Conservation (phyloP, 495 filamentous ascomycete genomes). For the Penicillium longicatenatum region DNA sequence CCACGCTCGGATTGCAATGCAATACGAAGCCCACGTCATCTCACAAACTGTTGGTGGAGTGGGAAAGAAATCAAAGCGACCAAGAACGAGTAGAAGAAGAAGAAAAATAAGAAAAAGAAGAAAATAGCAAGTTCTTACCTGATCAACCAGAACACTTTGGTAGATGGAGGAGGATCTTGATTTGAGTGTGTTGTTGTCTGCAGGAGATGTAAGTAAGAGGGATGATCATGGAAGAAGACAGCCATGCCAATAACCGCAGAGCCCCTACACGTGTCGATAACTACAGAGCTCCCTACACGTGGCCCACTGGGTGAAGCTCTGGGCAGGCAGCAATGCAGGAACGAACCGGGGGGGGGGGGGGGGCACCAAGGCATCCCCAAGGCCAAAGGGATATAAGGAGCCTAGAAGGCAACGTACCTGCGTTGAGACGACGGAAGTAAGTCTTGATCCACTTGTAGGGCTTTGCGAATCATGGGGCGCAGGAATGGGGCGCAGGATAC, state of each 20-base stretch:
- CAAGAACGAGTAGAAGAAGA: no score
- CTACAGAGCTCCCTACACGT: constrained; percentile 27
- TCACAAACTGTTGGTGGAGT: neutral
- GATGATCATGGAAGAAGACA: neutral
- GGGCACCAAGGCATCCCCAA: neutral
- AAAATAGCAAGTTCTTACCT: neutral
- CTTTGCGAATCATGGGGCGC: constrained; percentile 24
- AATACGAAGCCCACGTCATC: constrained; percentile 7
- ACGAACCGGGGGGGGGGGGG: constrained; percentile 6
- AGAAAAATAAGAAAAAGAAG: neutral
- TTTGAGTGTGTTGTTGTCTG: neutral
- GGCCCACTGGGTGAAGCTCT: constrained; percentile 4
- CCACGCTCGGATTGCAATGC: constrained; percentile 4
- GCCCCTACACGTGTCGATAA: constrained; percentile 9
- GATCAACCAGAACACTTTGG: neutral
- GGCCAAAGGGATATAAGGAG: neutral
- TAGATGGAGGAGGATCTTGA: neutral
- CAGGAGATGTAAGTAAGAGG: neutral
- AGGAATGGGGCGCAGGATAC: constrained; percentile 3
- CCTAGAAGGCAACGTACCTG: constrained; percentile 19
- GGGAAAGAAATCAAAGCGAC: neutral
- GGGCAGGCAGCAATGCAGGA: constrained; percentile 25
- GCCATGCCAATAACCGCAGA: no score
- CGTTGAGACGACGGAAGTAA: constrained; percentile 12
- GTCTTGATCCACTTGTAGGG: constrained; percentile 19